phyloP scores from a whole-genome alignment of 2,329 filamentous ascomycete genomes.

The Ramularia collo-cygni region DNA sequence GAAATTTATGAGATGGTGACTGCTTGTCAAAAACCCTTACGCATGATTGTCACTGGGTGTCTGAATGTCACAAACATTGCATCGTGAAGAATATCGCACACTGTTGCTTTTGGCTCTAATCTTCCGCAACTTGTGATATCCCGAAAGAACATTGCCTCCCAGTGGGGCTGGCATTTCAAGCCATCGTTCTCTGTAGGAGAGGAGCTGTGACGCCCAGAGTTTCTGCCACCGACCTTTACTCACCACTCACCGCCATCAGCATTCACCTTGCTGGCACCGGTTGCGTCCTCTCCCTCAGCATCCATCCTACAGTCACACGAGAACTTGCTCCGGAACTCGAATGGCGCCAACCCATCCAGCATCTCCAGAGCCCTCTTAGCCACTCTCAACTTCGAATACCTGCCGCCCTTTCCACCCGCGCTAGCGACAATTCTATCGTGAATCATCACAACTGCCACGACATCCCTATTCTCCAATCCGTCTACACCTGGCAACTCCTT shows the following conservation, averaged over 20 bases:
- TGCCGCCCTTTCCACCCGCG: slow-evolving; percentile 52
- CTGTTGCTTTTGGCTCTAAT: too few relatives aligned
- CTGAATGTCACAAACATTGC: too few relatives aligned
- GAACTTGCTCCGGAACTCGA: slow-evolving; percentile 55
- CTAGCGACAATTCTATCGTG: slow-evolving; percentile 64
- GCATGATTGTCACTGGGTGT: too few relatives aligned
- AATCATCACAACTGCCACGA: slow-evolving; percentile 68
- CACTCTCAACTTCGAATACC: slow-evolving; percentile 66
- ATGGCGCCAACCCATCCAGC: slow-evolving; percentile 45
- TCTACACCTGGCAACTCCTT: slow-evolving; percentile 46
- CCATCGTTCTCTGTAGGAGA: too few relatives aligned
- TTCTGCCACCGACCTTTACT: too few relatives aligned
- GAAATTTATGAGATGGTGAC: too few relatives aligned
- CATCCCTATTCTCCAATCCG: slow-evolving; percentile 35
- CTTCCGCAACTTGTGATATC: too few relatives aligned
- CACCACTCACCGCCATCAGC: neutral
- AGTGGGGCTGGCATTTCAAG: too few relatives aligned
- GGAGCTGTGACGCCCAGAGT: too few relatives aligned
- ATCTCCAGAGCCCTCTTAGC: slow-evolving; percentile 52
- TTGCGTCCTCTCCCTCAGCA: slow-evolving; percentile 2
- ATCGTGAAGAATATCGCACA: too few relatives aligned
- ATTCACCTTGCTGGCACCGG: neutral
- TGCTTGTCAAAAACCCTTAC: too few relatives aligned
- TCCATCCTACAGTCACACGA: slow-evolving; percentile 54
- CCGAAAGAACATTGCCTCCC: too few relatives aligned